Base-by-base conservation (phyloP, 805 yeast species). In the Blastobotrys muscicola region DNA sequence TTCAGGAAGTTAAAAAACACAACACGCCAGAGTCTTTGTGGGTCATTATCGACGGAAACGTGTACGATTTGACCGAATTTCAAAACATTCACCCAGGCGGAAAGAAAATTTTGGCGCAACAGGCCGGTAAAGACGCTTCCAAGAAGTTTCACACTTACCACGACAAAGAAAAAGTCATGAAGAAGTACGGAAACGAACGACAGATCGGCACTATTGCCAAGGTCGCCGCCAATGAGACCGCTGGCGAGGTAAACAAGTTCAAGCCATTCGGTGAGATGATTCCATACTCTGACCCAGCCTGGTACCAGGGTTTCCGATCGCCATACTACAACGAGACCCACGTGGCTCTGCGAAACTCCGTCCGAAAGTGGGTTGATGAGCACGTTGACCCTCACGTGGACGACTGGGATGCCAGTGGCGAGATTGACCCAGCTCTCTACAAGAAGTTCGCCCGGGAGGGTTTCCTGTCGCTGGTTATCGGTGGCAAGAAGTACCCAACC, bases 61-160 rank as follows among this genome's bases (percentile, higher is more conserved):
- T 90, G 4, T 85, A 80, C 60, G 81, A 85, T 60, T 72, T 83
- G 29, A 73, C 90, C 5, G 66, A 69, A 30, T 87, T 89, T 62
- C 69, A 82, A 43, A 71, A 75, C 12, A 77, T 74, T 39, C 97
- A 90, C 62, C 97, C 97, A 2, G 83, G 83, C 50, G 84, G 84
- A 3, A 72, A 76, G 42, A 78, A 81, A 57, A 85, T 90, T 44
- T 73, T 90, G 36, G 62, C 78, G 47, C 81, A 81, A 48, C 85
- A 85, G 54, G 96, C 92, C 13, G 94, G 92, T 3, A 68, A 64
- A 47, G 87, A 82, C 59, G 83, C 85, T 32, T 75, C 86, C 29
- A 82, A 75, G 57, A 78, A 81, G 20, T 82, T 82, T 57, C 63
- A 64, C 55, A 64, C 68, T 51, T 67, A 67, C 56, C 78, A 72